phyloP scores from a whole-genome alignment of 345 rosid species.

The Eucalyptus polyanthemos region DNA sequence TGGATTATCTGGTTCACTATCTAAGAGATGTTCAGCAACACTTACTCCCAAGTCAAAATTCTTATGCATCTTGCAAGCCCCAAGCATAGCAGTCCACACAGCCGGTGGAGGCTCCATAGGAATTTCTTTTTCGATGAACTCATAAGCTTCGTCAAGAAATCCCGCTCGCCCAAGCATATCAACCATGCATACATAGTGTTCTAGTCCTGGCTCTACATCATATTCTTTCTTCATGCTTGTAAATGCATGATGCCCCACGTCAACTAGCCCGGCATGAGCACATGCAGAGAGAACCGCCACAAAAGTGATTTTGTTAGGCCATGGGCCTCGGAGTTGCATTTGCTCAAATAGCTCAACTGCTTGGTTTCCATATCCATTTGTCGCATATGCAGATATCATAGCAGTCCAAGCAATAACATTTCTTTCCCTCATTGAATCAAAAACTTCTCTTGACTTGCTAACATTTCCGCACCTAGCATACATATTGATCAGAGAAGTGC shows the following conservation, averaged over 20 bases:
- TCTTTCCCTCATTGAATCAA: constrained; percentile 46
- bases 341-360: constrained; percentile 39
- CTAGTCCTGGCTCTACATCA: constrained; percentile 40
- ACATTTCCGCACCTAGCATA: constrained; percentile 72
- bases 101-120: constrained; percentile 46
- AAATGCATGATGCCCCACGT: constrained; percentile 35
- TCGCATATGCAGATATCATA: constrained; percentile 80
- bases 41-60: constrained; percentile 57
- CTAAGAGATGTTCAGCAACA: constrained; percentile 63
- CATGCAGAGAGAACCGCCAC: constrained; percentile 76
- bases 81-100: constrained; percentile 89
- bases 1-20: constrained; percentile 67
- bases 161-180: constrained; percentile 93
- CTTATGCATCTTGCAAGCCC: constrained; percentile 94
- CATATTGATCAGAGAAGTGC: constrained; percentile 74
- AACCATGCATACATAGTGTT: constrained; percentile 74
- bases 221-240: constrained; percentile 40
- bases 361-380: constrained; percentile 55
- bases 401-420: constrained; percentile 87
- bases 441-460: constrained; percentile 43
- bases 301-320: constrained; percentile 63
- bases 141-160: constrained; percentile 46
- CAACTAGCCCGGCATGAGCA: constrained; percentile 69
- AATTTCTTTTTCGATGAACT: constrained; percentile 26
- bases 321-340: constrained; percentile 29